Base-by-base conservation (phyloP, 345 rosid species). In the Populus simonii region DNA sequence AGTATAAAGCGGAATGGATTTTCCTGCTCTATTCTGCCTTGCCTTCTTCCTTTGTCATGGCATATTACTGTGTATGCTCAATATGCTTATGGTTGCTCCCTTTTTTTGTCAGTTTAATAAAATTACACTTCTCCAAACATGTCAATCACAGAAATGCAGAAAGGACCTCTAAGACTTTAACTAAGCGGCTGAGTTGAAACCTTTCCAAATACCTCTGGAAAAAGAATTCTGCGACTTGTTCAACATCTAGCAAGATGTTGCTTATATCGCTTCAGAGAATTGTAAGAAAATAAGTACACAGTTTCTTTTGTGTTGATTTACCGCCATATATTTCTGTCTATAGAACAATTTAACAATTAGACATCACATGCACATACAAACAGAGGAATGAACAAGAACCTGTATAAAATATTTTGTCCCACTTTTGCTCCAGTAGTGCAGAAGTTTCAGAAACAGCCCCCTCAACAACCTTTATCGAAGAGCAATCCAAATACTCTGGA, bases 381-480 rank as follows among this genome's bases (percentile, higher is more conserved):
- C 36, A 2, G 74, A 67, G 65, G 39, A 57, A 55, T 20, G 69
- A 76, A 73, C 39, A 68, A 68, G 71, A 79, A 96, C 99, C 99
- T 89, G 99, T 96, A 80, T 94, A 96, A 74, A 90, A 83, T 82
- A 96, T 96, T 82, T 96, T 96, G 84, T 96, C 97, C 99, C 98
- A 96, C 78, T 90, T 96, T 65, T 96, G 99, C 70, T 94, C 98
- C 65, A 96, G 87, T 27, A 96, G 84, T 7, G 90, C 89, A 76
- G 92, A 73, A 73, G 95, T 92, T 87, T 92, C 98, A 62, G 85
- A 65, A 74, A 89, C 93, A 74, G 92, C 86, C 36, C 98, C 98
- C 87, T 92, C 97, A 11, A 96, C 90, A 77, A 96, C 97, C 82
- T 82, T 89, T 65, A 96, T 86, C 39, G 86, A 82, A 66, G 92